These are phyloP conservation scores for Backusella psychrophila DNA, from an alignment of 192 early-diverging fungal species.

Conservation along the genomic window DNA sequence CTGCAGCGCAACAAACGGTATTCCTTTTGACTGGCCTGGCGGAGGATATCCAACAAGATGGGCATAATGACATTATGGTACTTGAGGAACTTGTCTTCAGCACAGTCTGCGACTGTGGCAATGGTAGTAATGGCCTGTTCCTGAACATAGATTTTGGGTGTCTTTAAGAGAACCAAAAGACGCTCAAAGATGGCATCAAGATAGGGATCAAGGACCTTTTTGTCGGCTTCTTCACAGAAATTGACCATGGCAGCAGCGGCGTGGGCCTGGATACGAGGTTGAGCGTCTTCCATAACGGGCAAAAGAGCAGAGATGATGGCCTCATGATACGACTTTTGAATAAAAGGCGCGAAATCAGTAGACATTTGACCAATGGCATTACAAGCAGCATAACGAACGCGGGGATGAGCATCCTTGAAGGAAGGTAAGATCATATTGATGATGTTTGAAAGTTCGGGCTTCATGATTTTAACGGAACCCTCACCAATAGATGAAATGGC, in stretches of 20 bases:
- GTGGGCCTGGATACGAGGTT: constrained; percentile 92
- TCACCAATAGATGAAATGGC: constrained; percentile 96
- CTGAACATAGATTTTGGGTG: constrained; percentile 89
- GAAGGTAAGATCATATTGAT: constrained; percentile 78
- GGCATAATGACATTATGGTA: constrained; percentile 97
- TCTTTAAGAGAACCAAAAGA: constrained; percentile 81
- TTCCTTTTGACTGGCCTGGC: constrained; percentile 81
- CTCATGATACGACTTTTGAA: constrained; percentile 75
- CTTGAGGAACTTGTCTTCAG: constrained; percentile 87
- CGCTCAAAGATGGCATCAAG: constrained; percentile 88
- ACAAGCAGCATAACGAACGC: constrained; percentile 96
- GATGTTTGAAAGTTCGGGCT: constrained; percentile 82
- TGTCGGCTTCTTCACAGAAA: constrained; percentile 89
- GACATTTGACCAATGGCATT: constrained; percentile 98
- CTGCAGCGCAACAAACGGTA: constrained; percentile 93
- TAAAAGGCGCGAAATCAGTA: constrained; percentile 85
- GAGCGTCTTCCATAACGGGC: constrained; percentile 80
- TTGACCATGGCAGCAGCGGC: constrained; percentile 97
- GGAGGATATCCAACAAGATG: constrained; percentile 84
- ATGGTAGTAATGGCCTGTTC: constrained; percentile 99
- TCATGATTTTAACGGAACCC: constrained; percentile 95
- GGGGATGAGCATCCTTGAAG: constrained; percentile 86
- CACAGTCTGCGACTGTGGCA: constrained; percentile 94
- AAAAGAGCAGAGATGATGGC: constrained; percentile 76
- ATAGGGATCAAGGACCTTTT: constrained; percentile 83